phyloP scores from a whole-genome alignment of 2,329 filamentous ascomycete species.

The Neonectria magnoliae region DNA sequence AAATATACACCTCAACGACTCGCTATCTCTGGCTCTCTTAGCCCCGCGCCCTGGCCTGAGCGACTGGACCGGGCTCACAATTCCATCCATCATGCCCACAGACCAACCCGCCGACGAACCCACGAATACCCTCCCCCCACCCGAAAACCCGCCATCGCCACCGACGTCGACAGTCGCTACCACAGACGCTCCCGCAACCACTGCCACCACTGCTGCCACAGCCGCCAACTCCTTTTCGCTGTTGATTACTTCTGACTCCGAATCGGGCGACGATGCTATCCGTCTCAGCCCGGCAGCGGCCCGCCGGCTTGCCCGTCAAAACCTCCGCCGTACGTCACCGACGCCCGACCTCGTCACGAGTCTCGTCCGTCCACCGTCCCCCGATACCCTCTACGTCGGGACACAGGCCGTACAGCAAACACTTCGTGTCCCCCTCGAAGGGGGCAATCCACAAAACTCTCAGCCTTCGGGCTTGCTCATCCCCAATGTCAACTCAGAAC shows the following conservation, averaged over 20 bases:
- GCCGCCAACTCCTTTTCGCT: conserved; percentile 8
- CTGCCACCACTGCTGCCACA: conserved; percentile 18
- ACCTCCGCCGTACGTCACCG: conserved; percentile 47
- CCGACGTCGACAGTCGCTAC: conserved; percentile 24
- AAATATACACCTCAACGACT: neutral
- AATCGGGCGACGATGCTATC: conserved; percentile 51
- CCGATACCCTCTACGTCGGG: conserved; percentile 48
- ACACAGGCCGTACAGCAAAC: conserved; percentile 40
- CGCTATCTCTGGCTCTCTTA: neutral
- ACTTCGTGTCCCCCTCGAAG: conserved; percentile 30
- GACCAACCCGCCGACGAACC: conserved; percentile 11
- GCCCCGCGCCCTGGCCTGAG: neutral
- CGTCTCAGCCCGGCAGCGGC: conserved; percentile 49
- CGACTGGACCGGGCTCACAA: neutral
- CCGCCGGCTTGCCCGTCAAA: conserved; percentile 50
- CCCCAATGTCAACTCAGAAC: conserved; percentile 39
- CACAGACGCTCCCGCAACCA: conserved; percentile 8
- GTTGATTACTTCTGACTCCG: conserved; percentile 41
- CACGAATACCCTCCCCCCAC: neutral
- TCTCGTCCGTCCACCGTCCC: conserved; percentile 51
- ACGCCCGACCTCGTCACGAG: conserved; percentile 54
- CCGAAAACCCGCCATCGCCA: conserved; percentile 26
- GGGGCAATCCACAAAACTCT: conserved; percentile 24
- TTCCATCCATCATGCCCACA: conserved; percentile 18
- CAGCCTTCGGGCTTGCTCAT: conserved; percentile 31